Base-by-base conservation (phyloP, 768 basidiomycete species). In the Tricholoma bakamatsutake region DNA sequence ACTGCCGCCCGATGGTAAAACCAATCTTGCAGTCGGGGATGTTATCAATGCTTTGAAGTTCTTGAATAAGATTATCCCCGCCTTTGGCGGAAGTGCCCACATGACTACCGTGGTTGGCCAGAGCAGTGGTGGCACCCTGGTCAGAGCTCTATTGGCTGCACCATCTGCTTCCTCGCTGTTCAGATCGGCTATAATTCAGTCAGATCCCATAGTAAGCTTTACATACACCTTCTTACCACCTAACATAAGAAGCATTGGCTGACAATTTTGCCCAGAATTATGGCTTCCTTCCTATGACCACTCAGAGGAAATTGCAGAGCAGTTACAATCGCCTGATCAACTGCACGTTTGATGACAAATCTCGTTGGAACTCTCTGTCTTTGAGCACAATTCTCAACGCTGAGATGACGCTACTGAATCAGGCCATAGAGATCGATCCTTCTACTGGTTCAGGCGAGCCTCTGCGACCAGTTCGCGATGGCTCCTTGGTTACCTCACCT, bases 91-190 rank as follows among this genome's bases (percentile, higher is more conserved):
- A n/a, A 75, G 77, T 57, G 49, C 75, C 5, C 74, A 74, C 7
- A 82, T 83, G 64, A 80, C 93, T 59, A 90, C 88, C 0, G 55
- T 94, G 15, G 88, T 89, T 39, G 92, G 91, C 6, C 91, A 94
- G 71, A 90, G 88, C 67, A 81, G 83, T 49, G 92, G 92, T 47
- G 92, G 85, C 1, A 82, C 73, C 58, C 78, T 93, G 77, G 80
- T 95, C 64, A 78, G 91, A 55, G 83, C 89, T 1, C 73, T 95
- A 48, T 77, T 94, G 39, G 88, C 85, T 11, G 75, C 76, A 2
- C 88, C 92, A 2, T 81, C 84, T 2, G 91, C 85, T 0, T 76
- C 80, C 18, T 75, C 80, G 1, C 73, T 93, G 50, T 95, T 95
- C 76, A 74, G 79, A 55, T 86, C 80, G 51, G 89, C 85, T 0